Conservation (phyloP, 176 grass and related monocot genomes). For the Hyparrhenia diplandra region DNA sequence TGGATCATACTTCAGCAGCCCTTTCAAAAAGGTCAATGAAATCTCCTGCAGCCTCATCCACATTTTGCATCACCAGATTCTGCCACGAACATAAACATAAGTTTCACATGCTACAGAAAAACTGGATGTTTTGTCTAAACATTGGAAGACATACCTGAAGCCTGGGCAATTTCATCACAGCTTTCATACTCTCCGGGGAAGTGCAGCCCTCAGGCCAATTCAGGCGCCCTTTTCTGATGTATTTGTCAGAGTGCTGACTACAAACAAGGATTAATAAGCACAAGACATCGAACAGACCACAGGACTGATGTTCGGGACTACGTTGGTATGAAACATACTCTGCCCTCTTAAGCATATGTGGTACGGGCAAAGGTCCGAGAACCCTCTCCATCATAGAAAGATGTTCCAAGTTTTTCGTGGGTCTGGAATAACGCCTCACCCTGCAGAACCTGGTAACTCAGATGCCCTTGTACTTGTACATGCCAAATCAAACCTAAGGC, state of each 20-base stretch:
- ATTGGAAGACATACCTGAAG: constrained; percentile 46
- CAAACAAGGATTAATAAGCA: too few relatives aligned
- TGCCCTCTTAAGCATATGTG: too few relatives aligned
- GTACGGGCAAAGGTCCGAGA: too few relatives aligned
- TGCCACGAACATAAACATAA: constrained; percentile 4
- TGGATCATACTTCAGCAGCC: constrained; percentile 72
- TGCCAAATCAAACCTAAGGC: too few relatives aligned
- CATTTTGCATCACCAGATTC: constrained; percentile 72
- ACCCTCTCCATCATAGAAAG: too few relatives aligned
- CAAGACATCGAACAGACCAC: too few relatives aligned
- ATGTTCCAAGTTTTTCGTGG: too few relatives aligned
- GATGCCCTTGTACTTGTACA: too few relatives aligned
- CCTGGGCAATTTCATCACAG: constrained; percentile 60
- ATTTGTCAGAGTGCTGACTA: constrained; percentile 71
- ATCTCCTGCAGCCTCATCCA: constrained; percentile 55
- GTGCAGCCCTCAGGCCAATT: constrained; percentile 87
- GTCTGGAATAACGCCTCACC: too few relatives aligned
- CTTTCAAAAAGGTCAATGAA: constrained; percentile 72
- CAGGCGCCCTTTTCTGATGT: constrained; percentile 69
- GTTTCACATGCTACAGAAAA: neutral
- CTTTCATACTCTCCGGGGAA: constrained; percentile 80
- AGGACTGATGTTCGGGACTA: too few relatives aligned
- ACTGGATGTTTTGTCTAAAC: neutral
- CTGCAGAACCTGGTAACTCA: too few relatives aligned
- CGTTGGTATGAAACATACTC: too few relatives aligned